Conservation (phyloP, 805 yeast species). For the Kuraishia cidri region DNA sequence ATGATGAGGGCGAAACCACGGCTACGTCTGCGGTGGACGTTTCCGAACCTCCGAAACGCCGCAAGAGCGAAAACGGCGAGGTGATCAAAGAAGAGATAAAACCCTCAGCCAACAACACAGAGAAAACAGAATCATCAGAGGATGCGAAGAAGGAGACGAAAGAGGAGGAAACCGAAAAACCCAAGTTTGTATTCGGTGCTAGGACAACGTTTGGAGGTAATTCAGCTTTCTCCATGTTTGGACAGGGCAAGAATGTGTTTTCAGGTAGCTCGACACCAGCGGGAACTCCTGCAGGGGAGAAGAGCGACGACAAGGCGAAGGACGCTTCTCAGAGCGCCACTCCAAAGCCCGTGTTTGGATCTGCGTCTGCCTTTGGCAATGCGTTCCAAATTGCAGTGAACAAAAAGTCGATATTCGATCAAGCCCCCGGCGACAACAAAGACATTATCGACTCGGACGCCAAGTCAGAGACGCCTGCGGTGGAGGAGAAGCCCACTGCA, state of each 20-base stretch:
- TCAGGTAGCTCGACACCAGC: slow-evolving; percentile 16
- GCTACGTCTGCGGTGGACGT: no score
- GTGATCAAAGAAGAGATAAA: slow-evolving; percentile 2
- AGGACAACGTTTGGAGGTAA: slow-evolving; percentile 39
- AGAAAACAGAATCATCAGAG: slow-evolving; percentile 6
- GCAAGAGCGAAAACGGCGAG: slow-evolving; percentile 3
- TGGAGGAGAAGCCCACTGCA: slow-evolving; percentile 17
- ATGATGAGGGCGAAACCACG: slow-evolving; percentile 5
- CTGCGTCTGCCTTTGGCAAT: slow-evolving; percentile 36
- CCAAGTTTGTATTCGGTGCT: slow-evolving; percentile 50
- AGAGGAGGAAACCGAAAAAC: slow-evolving; percentile 12
- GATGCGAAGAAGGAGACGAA: slow-evolving; percentile 7
- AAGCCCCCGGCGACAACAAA: slow-evolving; percentile 3
- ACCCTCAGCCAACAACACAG: slow-evolving; percentile 3
- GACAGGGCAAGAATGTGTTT: slow-evolving; percentile 22
- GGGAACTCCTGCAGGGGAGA: slow-evolving; percentile 4
- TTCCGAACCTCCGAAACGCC: no score
- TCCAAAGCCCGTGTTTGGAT: slow-evolving; percentile 30
- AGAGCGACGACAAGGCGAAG: slow-evolving; percentile 3
- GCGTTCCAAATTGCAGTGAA: slow-evolving; percentile 45
- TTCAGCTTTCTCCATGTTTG: slow-evolving; percentile 24
- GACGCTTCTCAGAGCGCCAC: slow-evolving; percentile 1
- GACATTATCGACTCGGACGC: slow-evolving; percentile 5
- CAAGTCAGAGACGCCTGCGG: slow-evolving; percentile 13
- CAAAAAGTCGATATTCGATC: slow-evolving; percentile 52